Evolutionary conservation across 1,284 basidiomycete species (phyloP).

Genomic region (Hemileia vastatrix): DNA sequence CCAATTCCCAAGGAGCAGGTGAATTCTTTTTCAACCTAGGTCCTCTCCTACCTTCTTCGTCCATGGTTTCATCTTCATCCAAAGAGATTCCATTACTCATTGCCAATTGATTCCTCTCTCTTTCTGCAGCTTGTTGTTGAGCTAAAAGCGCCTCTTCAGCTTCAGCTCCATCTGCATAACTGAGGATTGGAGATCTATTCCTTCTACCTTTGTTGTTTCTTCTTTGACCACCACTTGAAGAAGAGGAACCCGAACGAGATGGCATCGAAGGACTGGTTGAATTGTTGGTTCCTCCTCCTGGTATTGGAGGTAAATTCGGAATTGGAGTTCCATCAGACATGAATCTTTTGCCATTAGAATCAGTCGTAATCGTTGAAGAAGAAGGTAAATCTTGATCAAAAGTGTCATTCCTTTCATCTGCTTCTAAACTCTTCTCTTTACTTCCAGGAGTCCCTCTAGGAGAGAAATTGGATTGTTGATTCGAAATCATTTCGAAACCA

Average conservation of each 20-base stretch:
- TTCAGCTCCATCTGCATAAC: constrained; percentile 31
- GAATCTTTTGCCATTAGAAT: neutral
- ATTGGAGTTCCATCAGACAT: constrained; percentile 29
- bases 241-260: constrained; percentile 1
- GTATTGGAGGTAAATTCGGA: constrained; percentile 34
- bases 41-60: constrained; percentile 19
- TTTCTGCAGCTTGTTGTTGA: neutral
- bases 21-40: constrained; percentile 38
- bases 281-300: neutral
- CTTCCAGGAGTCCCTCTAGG: neutral
- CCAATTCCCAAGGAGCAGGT: constrained; percentile 36
- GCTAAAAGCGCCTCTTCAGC: constrained; percentile 26
- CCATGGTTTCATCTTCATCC: constrained; percentile 8
- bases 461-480: neutral
- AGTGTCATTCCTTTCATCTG: neutral
- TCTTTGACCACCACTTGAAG: neutral
- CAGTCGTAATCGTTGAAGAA: neutral
- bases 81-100: constrained; percentile 6
- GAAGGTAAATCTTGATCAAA: neutral
- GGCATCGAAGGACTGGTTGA: constrained; percentile 10
- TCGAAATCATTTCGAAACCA: neutral
- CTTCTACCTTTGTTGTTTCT: constrained; percentile 17
- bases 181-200: constrained; percentile 32
- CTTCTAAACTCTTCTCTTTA: neutral
- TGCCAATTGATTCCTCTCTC: constrained; percentile 1